phyloP scores from a whole-genome alignment of 2,329 filamentous ascomycete genomes.

The Pyrenophora tritici-repentis region DNA sequence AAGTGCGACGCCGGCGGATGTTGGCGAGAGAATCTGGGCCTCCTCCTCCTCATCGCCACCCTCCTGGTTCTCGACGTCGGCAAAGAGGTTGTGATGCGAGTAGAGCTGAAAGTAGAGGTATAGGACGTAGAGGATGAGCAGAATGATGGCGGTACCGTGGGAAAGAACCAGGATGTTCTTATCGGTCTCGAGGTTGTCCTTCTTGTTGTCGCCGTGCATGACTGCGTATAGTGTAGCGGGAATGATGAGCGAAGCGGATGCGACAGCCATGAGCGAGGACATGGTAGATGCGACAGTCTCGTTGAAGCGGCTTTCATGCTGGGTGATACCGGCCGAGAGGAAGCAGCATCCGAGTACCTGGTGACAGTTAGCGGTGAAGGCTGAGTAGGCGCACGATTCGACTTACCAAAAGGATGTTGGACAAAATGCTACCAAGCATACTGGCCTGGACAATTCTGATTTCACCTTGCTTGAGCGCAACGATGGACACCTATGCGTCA shows the following conservation, averaged over 20 bases:
- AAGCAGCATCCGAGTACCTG: conserved; percentile 59
- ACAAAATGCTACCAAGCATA: conserved; percentile 95
- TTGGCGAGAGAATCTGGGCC: conserved; percentile 52
- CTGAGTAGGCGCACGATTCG: conserved; percentile 22
- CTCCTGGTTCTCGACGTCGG: conserved; percentile 45
- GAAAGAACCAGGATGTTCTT: conserved; percentile 57
- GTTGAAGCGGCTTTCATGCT: conserved; percentile 63
- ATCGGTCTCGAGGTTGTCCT: conserved; percentile 47
- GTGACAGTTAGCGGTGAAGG: conserved; percentile 55
- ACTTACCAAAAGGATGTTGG: conserved; percentile 80
- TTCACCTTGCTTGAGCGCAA: conserved; percentile 82
- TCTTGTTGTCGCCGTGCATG: conserved; percentile 47
- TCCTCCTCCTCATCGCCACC: conserved; percentile 37
- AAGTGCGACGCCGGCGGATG: conserved; percentile 53
- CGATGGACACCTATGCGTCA: conserved; percentile 75
- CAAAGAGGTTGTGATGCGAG: conserved; percentile 55
- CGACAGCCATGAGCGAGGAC: conserved; percentile 64
- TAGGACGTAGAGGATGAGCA: conserved; percentile 59
- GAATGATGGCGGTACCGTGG: conserved; percentile 59
- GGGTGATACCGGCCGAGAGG: conserved; percentile 54
- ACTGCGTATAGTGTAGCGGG: conserved; percentile 59
- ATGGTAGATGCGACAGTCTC: conserved; percentile 78
- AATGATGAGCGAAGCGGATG: conserved; percentile 59
- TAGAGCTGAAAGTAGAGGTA: conserved; percentile 62
- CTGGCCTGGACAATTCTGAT: conserved; percentile 97